phyloP scores from a whole-genome alignment of 163 green algal genomes.

The Picocystis sp. region DNA sequence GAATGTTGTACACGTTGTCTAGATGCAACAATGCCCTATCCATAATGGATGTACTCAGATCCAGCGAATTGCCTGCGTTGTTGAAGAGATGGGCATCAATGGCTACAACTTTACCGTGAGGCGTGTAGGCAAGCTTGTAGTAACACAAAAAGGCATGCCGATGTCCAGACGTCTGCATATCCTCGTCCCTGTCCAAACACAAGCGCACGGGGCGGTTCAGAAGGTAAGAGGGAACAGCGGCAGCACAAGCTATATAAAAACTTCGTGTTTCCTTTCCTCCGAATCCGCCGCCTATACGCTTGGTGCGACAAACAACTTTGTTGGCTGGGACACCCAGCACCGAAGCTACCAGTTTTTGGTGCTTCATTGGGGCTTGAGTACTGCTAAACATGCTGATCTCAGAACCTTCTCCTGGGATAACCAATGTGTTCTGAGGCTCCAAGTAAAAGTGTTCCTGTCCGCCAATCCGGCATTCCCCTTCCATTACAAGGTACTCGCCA shows the following conservation, averaged over 20 bases:
- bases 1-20: slow-evolving; percentile 66
- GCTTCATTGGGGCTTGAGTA: slow-evolving; percentile 60
- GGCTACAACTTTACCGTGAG: slow-evolving; percentile 50
- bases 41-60: slow-evolving; percentile 66
- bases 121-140: slow-evolving; percentile 67
- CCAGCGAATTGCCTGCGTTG: slow-evolving; percentile 78
- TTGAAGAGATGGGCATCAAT: slow-evolving; percentile 59
- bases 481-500: slow-evolving; percentile 32
- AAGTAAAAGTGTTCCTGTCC: slow-evolving; percentile 98
- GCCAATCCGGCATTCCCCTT: slow-evolving; percentile 48
- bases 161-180: slow-evolving; percentile 81
- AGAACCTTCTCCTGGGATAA: slow-evolving; percentile 65
- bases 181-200: slow-evolving; percentile 75
- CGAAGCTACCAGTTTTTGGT: slow-evolving; percentile 43
- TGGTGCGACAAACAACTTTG: slow-evolving; percentile 68
- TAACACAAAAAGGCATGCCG: slow-evolving; percentile 65
- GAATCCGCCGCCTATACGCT: slow-evolving; percentile 86
- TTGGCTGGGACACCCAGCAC: slow-evolving; percentile 62
- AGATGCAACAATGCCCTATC: slow-evolving; percentile 75
- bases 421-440: slow-evolving; percentile 62
- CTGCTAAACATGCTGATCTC: slow-evolving; percentile 43
- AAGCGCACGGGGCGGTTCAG: slow-evolving; percentile 56
- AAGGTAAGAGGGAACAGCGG: slow-evolving; percentile 60
- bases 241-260: slow-evolving; percentile 41
- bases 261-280: slow-evolving; percentile 83